Conservation (phyloP, 176 grass and related monocot genomes). For the Aechmea fasciata region DNA sequence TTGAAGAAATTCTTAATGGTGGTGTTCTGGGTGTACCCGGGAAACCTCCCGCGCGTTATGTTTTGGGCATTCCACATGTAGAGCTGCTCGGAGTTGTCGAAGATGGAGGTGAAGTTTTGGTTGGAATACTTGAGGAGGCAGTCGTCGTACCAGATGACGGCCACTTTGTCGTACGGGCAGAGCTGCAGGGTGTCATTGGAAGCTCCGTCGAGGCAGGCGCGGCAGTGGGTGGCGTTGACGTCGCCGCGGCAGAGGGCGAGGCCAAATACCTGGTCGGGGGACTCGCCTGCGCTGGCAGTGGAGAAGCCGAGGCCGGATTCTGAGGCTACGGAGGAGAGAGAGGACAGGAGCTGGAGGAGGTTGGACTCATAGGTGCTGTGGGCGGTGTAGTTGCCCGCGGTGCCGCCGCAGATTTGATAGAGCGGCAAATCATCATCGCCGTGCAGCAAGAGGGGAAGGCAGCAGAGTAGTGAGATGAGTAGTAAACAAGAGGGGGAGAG, state of each 20-base stretch:
- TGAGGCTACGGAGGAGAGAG: background rate
- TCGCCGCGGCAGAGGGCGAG: slow-evolving; percentile 54
- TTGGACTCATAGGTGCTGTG: slow-evolving; percentile 25
- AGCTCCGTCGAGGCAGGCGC: slow-evolving; percentile 22
- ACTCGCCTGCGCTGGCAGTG: background rate
- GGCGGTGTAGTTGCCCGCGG: slow-evolving; percentile 39
- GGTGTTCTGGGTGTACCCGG: background rate
- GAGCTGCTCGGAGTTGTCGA: slow-evolving; percentile 4
- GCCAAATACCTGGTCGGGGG: slow-evolving; percentile 19
- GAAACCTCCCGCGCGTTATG: slow-evolving; percentile 17
- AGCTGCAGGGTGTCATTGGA: background rate
- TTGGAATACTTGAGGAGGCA: slow-evolving; percentile 43
- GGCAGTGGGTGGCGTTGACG: slow-evolving; percentile 10
- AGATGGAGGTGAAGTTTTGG: slow-evolving; percentile 21
- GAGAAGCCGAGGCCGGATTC: slow-evolving; percentile 19
- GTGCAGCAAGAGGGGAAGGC: too few relatives aligned
- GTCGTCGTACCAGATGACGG: slow-evolving; percentile 27
- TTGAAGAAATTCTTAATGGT: slow-evolving; percentile 5
- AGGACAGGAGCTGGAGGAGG: slow-evolving; percentile 14
- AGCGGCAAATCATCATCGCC: background rate
- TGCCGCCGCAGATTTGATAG: slow-evolving; percentile 10
- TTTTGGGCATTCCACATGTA: background rate
- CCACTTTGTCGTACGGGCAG: slow-evolving; percentile 19
- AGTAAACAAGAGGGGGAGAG: too few relatives aligned
- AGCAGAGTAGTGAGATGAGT: too few relatives aligned